Conservation (phyloP, 345 rosid genomes). For the Hevea brasiliensis region DNA sequence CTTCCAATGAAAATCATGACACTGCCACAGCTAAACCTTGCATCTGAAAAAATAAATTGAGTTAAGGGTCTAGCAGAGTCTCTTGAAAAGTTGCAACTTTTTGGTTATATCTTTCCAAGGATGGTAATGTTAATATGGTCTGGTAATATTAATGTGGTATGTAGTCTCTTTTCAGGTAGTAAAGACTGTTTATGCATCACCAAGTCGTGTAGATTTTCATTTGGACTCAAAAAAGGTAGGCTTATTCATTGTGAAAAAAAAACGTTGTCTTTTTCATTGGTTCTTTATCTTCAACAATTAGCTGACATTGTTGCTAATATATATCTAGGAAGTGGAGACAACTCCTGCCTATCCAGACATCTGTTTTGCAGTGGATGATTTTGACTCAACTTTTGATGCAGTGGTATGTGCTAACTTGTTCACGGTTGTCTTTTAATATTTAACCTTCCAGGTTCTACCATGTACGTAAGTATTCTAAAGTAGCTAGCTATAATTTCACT, state of each 20-base stretch:
- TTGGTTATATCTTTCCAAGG: not conserved
- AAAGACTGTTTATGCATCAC: slow-evolving; percentile 96
- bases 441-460: not conserved
- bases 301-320: slow-evolving; percentile 28
- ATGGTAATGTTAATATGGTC: slow-evolving; percentile 18
- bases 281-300: slow-evolving; percentile 18
- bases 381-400: slow-evolving; percentile 95
- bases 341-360: slow-evolving; percentile 95
- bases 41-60: not conserved
- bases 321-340: slow-evolving; percentile 82
- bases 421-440: not conserved
- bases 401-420: slow-evolving; percentile 48
- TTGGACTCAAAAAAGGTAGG: slow-evolving; percentile 89
- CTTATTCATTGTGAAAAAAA: slow-evolving; percentile 13
- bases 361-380: slow-evolving; percentile 93
- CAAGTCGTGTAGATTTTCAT: slow-evolving; percentile 89
- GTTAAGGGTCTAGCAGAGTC: not conserved
- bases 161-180: slow-evolving; percentile 60
- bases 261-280: slow-evolving; percentile 2
- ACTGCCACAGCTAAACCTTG: not conserved
- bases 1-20: not conserved
- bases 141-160: slow-evolving; percentile 21
- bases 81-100: slow-evolving; percentile 1
- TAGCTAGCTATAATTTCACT: not conserved
- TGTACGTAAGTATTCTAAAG: not conserved